phyloP scores from a whole-genome alignment of 345 rosid species.

The Brassica rapa region DNA sequence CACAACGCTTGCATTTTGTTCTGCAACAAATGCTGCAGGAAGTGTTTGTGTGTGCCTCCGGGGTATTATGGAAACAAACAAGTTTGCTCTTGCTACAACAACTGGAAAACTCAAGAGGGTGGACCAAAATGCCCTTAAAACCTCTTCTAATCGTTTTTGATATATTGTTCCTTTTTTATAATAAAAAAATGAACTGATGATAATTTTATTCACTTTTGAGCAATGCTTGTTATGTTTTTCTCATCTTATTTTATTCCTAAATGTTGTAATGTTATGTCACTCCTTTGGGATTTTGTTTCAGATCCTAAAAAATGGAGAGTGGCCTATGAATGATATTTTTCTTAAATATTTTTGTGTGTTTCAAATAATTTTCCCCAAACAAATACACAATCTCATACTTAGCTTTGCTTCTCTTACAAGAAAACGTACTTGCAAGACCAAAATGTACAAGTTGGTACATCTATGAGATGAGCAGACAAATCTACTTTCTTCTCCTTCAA shows the following conservation, averaged over 20 bases:
- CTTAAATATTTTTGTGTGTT: not conserved
- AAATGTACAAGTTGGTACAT: slow-evolving; percentile 64
- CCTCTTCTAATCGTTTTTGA: not conserved
- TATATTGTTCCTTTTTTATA: not conserved
- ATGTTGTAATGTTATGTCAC: slow-evolving; percentile 37
- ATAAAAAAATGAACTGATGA: not conserved
- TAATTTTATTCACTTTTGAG: not conserved
- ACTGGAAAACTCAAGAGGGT: slow-evolving; percentile 75
- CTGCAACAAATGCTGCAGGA: slow-evolving; percentile 71
- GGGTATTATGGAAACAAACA: slow-evolving; percentile 62
- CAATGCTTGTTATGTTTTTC: not conserved
- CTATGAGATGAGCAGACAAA: slow-evolving; percentile 54
- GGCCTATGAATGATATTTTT: slow-evolving; percentile 33
- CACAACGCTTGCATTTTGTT: slow-evolving; percentile 61
- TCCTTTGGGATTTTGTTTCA: slow-evolving; percentile 34
- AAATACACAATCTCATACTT: slow-evolving; percentile 54
- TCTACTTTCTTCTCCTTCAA: slow-evolving; percentile 69
- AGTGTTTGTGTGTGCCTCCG: slow-evolving; percentile 79
- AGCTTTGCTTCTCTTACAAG: slow-evolving; percentile 64
- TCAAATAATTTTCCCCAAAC: not conserved
- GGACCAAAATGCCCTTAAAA: slow-evolving; percentile 69
- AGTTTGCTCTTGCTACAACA: slow-evolving; percentile 78
- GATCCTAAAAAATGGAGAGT: slow-evolving; percentile 29
- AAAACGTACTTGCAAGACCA: slow-evolving; percentile 49
- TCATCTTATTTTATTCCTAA: not conserved